phyloP scores from a whole-genome alignment of 2,329 filamentous ascomycete genomes.

The Paracoccidioides lutzii region DNA sequence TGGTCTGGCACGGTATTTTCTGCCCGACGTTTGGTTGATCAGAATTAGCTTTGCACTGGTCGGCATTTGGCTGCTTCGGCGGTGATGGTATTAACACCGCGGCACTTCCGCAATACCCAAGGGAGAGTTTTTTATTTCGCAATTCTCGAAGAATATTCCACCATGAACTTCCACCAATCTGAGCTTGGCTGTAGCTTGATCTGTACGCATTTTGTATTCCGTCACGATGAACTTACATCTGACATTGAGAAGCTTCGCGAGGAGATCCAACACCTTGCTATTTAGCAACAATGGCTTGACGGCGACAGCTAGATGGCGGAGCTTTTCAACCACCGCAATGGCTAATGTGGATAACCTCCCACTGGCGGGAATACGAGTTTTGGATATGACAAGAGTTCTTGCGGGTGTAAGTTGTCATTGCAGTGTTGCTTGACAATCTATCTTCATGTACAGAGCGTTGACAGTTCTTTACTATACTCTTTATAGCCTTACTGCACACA shows the following conservation, averaged over 20 bases:
- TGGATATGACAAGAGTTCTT: constrained; percentile 94
- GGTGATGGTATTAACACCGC: too few species aligned
- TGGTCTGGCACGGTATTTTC: not conserved
- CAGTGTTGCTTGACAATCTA: constrained; percentile 1
- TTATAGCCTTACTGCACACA: constrained; percentile 88
- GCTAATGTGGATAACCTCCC: constrained; percentile 44
- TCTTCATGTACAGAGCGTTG: constrained; percentile 7
- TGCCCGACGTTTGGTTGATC: too few species aligned
- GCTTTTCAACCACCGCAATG: constrained; percentile 30
- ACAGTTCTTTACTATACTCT: not conserved
- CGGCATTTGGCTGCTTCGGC: too few species aligned
- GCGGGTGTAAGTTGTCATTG: constrained; percentile 59
- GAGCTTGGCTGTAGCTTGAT: not conserved
- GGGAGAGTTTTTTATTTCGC: not conserved
- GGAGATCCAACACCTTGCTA: not conserved
- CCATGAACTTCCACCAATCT: not conserved
- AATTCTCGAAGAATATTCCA: not conserved
- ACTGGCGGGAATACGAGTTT: constrained; percentile 70
- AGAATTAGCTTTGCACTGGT: too few species aligned
- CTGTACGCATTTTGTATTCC: not conserved
- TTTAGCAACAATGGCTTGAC: constrained; percentile 15
- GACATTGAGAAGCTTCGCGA: constrained; percentile 4
- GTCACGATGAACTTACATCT: constrained; percentile 6
- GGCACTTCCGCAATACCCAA: not conserved
- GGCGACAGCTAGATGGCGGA: constrained; percentile 19